These are phyloP conservation scores for Plantago rigida DNA, from an alignment of 305 asterid genomes.

Conservation along the genomic window DNA sequence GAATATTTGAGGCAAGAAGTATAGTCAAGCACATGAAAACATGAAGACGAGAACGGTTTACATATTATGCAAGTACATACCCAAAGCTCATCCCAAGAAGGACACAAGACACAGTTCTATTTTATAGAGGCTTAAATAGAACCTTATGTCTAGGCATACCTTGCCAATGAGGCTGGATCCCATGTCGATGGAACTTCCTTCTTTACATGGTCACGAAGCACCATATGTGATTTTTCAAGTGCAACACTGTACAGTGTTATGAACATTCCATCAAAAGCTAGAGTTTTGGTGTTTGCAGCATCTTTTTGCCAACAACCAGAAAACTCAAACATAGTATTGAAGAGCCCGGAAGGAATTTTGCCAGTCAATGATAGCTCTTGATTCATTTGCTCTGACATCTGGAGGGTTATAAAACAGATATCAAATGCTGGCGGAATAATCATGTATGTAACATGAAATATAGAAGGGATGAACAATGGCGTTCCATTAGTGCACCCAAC, in stretches of 20 bases:
- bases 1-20: too few relatives aligned
- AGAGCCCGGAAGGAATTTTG: slow-evolving; percentile 87
- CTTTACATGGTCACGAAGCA: slow-evolving; percentile 70
- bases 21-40: too few relatives aligned
- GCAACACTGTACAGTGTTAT: slow-evolving; percentile 79
- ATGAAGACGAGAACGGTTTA: too few relatives aligned
- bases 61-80: too few relatives aligned
- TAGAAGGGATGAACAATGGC: too few relatives aligned
- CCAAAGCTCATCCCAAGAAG: too few relatives aligned
- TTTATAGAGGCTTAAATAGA: not conserved
- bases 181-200: slow-evolving; percentile 85
- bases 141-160: slow-evolving; percentile 40
- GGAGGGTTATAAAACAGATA: slow-evolving; percentile 24
- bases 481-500: too few relatives aligned
- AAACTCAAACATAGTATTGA: slow-evolving; percentile 90
- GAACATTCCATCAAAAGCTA: slow-evolving; percentile 87
- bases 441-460: too few relatives aligned
- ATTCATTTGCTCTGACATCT: slow-evolving; percentile 96
- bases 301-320: slow-evolving; percentile 96
- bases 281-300: slow-evolving; percentile 72
- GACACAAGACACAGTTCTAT: too few relatives aligned
- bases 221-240: slow-evolving; percentile 83
- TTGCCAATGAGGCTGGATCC: slow-evolving; percentile 90
- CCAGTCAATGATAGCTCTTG: slow-evolving; percentile 80
- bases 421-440: slow-evolving; percentile 4